Evolutionary conservation across 2,329 filamentous ascomycete genomes (phyloP).

Genomic region (Aspergillus sp.): DNA sequence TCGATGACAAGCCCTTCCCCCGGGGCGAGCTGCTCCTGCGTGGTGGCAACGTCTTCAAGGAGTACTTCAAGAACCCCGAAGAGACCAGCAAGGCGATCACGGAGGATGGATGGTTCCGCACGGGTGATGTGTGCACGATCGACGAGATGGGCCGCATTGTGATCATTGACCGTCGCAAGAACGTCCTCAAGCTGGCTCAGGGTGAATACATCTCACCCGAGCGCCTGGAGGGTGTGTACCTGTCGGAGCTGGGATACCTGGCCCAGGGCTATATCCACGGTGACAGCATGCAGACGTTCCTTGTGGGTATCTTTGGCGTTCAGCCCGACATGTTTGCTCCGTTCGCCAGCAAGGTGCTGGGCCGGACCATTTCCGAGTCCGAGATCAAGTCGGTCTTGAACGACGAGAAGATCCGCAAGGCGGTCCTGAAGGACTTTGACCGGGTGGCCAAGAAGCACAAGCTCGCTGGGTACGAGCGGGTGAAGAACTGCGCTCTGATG

Average conservation of each 20-base stretch:
- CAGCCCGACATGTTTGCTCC: conserved; percentile 80
- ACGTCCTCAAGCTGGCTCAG: conserved; percentile 96
- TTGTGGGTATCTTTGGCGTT: conserved; percentile 86
- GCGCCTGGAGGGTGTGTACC: conserved; percentile 91
- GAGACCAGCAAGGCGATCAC: conserved; percentile 83
- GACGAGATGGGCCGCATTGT: conserved; percentile 83
- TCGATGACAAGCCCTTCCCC: conserved; percentile 82
- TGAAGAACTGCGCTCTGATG: conserved; percentile 71
- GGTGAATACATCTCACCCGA: conserved; percentile 98
- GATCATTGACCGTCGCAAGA: conserved; percentile 97
- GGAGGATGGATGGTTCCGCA: conserved; percentile 93
- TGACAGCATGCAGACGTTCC: conserved; percentile 74
- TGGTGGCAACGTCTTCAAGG: conserved; percentile 74
- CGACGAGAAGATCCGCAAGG: conserved; percentile 69
- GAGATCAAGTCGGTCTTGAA: conserved; percentile 62
- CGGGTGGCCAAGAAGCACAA: conserved; percentile 77
- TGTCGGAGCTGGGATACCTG: conserved; percentile 76
- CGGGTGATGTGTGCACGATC: conserved; percentile 84
- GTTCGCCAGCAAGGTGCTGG: conserved; percentile 75
- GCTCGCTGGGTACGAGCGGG: conserved; percentile 87
- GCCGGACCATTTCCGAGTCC: conserved; percentile 56
- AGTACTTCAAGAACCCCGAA: conserved; percentile 86
- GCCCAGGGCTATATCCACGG: conserved; percentile 87
- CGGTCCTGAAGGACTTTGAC: conserved; percentile 76
- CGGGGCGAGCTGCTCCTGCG: conserved; percentile 86